phyloP scores from a whole-genome alignment of 495 filamentous ascomycete genomes.

The Podospora tetraspora region DNA sequence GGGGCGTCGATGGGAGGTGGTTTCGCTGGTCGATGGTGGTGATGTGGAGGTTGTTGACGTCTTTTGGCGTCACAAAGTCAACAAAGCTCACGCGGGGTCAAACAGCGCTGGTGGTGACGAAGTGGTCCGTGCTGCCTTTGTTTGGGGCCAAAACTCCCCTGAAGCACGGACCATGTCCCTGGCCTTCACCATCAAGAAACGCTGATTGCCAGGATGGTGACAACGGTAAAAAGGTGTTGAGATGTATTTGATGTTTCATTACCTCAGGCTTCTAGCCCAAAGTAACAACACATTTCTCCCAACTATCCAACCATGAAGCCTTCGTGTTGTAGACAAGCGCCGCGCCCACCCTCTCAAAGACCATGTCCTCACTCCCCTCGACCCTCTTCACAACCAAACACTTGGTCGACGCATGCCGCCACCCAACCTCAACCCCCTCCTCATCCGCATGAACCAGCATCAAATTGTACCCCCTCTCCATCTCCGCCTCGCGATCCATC shows the following conservation, averaged over 20 bases:
- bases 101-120: neutral
- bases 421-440: neutral
- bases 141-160: neutral
- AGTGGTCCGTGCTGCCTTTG: neutral
- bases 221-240: neutral
- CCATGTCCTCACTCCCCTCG: neutral
- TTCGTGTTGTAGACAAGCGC: neutral
- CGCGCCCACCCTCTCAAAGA: neutral
- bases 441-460: neutral
- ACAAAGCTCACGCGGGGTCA: neutral
- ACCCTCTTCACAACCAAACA: neutral
- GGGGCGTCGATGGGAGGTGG: neutral
- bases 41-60: neutral
- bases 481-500: neutral
- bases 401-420: neutral
- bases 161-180: neutral
- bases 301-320: neutral
- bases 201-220: too few species aligned
- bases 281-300: neutral
- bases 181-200: too few species aligned
- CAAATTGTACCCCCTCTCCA: neutral
- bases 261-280: neutral
- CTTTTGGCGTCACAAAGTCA: slow-evolving; percentile 2
- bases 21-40: neutral
- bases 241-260: neutral